These are phyloP conservation scores for Leptographium radiaticola DNA, from an alignment of 2,329 filamentous ascomycete species.

Conservation along the genomic window DNA sequence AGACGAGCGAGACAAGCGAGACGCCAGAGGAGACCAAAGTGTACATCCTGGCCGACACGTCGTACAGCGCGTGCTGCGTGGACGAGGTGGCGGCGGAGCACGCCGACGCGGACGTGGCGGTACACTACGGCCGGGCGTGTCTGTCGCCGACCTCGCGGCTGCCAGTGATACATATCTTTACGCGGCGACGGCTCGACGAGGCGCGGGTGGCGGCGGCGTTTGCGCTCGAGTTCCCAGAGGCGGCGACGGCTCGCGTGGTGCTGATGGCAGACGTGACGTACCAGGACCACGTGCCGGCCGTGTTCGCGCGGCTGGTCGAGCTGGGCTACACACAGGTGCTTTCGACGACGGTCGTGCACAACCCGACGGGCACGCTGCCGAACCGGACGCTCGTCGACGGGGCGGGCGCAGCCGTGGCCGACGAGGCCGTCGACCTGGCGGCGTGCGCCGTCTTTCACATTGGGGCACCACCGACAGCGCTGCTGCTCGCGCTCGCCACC, in stretches of 20 bases:
- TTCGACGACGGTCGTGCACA: conserved; percentile 58
- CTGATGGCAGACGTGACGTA: conserved; percentile 88
- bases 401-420: conserved; percentile 17
- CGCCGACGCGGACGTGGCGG: conserved; percentile 75
- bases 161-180: conserved; percentile 86
- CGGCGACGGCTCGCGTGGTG: conserved; percentile 42
- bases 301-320: conserved; percentile 41
- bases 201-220: conserved; percentile 48
- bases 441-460: conserved; percentile 71
- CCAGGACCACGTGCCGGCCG: conserved; percentile 52
- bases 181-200: conserved; percentile 54
- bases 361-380: conserved; percentile 69
- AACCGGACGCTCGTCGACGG: conserved; percentile 54
- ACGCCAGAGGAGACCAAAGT: conserved; percentile 28
- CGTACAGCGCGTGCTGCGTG: conserved; percentile 92
- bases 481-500: conserved; percentile 77
- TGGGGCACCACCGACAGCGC: conserved; percentile 62
- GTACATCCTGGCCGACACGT: conserved; percentile 87
- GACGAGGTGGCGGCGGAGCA: conserved; percentile 96
- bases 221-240: conserved; percentile 50
- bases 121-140: conserved; percentile 90
- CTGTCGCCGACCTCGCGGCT: conserved; percentile 78
- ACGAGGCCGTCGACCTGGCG: conserved; percentile 34
- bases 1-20: conserved; percentile 1
- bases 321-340: conserved; percentile 59